Evolutionary conservation across 2,329 filamentous ascomycete species (phyloP).

Genomic region (Trichoderma koningii): DNA sequence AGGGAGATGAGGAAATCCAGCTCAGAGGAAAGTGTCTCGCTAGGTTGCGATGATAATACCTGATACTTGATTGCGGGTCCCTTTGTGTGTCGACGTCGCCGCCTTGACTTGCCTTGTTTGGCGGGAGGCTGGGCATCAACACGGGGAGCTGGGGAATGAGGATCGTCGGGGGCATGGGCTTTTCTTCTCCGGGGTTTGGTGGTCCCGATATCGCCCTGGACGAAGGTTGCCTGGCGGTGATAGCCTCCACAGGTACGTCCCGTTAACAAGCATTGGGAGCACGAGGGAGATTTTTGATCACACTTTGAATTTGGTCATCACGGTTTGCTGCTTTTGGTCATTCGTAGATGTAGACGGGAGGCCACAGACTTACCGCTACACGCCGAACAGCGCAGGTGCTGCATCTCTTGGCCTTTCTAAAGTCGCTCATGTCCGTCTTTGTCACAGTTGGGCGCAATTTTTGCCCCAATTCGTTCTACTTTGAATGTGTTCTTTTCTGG

Average conservation of each 20-base stretch:
- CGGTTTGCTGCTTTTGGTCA: background rate
- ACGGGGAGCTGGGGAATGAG: background rate
- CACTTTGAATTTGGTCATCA: background rate
- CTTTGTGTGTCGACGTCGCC: background rate
- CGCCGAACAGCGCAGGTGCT: background rate
- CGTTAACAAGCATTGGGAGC: background rate
- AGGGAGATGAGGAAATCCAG: background rate
- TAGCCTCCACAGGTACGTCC: background rate
- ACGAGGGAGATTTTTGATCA: background rate
- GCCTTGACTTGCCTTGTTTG: background rate
- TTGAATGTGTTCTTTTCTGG: background rate
- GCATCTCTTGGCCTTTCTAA: background rate
- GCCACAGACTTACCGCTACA: background rate
- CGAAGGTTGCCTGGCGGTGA: background rate
- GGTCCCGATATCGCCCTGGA: background rate
- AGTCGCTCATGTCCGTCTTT: background rate
- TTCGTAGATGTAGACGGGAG: constrained; percentile 18
- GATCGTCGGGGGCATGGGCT: background rate
- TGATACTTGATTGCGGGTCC: constrained; percentile 3
- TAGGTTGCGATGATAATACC: background rate
- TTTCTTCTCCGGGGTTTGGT: background rate
- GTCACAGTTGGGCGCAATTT: background rate
- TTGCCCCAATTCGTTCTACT: background rate
- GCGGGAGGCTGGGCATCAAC: background rate
- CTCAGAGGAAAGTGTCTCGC: background rate